phyloP scores from a whole-genome alignment of 2,329 filamentous ascomycete genomes.

The Cladorrhinum sp. region DNA sequence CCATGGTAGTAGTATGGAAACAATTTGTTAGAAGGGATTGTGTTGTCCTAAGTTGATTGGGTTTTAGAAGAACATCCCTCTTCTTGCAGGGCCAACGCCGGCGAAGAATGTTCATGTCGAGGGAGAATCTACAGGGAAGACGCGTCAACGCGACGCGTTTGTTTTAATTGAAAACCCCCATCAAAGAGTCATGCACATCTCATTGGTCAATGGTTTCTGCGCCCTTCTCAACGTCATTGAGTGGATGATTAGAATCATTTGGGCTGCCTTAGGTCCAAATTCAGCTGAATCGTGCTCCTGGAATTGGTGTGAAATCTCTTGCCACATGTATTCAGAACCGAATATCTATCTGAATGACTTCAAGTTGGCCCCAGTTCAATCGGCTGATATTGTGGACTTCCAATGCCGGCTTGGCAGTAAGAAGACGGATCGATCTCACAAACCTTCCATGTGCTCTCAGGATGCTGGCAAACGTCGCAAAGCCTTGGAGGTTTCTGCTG shows the following conservation, averaged over 20 bases:
- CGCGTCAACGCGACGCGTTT: conserved; percentile 17
- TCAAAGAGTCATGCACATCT: conserved; percentile 3
- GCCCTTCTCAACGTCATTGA: not conserved
- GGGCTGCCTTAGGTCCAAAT: not conserved
- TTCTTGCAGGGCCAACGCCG: not conserved
- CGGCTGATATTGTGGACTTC: too few relatives aligned
- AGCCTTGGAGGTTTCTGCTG: not conserved
- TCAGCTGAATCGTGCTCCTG: not conserved
- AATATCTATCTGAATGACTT: too few relatives aligned
- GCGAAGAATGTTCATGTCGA: not conserved
- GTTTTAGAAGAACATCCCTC: not conserved
- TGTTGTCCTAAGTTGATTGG: not conserved
- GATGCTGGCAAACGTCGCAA: not conserved
- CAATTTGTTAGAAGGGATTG: conserved; percentile 7
- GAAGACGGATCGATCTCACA: too few relatives aligned
- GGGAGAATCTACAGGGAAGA: not conserved
- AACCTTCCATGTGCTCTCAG: too few relatives aligned
- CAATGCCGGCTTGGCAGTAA: too few relatives aligned
- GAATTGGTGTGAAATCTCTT: not conserved
- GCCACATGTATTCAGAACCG: too few relatives aligned
- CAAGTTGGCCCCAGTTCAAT: too few relatives aligned
- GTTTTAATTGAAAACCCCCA: conserved; percentile 12
- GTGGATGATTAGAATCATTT: too few relatives aligned
- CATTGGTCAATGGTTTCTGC: conserved; percentile 19
- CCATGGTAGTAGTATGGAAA: conserved; percentile 31